Conservation (phyloP, 805 yeast species). For the Metschnikowia noctiluminum region DNA sequence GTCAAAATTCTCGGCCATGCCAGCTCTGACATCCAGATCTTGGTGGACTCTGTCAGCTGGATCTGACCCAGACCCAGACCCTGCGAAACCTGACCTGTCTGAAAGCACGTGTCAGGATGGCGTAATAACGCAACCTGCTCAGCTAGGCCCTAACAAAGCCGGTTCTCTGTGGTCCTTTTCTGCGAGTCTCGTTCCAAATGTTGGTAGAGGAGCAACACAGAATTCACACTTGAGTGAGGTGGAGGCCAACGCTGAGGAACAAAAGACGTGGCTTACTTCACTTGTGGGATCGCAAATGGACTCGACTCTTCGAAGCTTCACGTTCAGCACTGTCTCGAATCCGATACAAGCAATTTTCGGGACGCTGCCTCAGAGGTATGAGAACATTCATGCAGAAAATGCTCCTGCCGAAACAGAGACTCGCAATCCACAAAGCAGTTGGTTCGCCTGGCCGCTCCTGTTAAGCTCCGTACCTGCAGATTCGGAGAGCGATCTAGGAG, state of each 20-base stretch:
- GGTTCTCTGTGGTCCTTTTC: slow-evolving; percentile 2
- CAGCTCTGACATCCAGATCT: slow-evolving; percentile 2
- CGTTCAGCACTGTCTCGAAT: neutral
- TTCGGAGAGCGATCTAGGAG: slow-evolving; percentile 4
- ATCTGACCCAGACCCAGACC: slow-evolving; percentile 3
- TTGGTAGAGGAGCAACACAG: neutral
- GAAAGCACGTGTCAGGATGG: neutral
- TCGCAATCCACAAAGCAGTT: neutral
- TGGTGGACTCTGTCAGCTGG: slow-evolving; percentile 10
- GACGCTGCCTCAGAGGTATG: neutral
- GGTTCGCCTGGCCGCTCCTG: slow-evolving; percentile 6
- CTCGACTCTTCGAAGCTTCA: neutral
- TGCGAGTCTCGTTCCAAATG: slow-evolving; percentile 4
- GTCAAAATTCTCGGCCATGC: neutral
- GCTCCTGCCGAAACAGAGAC: neutral
- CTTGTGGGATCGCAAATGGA: neutral
- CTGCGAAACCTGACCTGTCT: neutral
- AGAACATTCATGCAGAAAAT: neutral
- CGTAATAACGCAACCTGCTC: neutral
- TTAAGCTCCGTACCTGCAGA: neutral
- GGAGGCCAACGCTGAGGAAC: neutral
- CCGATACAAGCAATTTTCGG: neutral
- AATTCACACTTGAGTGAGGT: neutral
- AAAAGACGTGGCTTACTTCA: slow-evolving; percentile 4
- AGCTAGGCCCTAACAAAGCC: neutral